Evolutionary conservation across 2,329 filamentous ascomycete species (phyloP).

Genomic region (Colletotrichum aenigma): DNA sequence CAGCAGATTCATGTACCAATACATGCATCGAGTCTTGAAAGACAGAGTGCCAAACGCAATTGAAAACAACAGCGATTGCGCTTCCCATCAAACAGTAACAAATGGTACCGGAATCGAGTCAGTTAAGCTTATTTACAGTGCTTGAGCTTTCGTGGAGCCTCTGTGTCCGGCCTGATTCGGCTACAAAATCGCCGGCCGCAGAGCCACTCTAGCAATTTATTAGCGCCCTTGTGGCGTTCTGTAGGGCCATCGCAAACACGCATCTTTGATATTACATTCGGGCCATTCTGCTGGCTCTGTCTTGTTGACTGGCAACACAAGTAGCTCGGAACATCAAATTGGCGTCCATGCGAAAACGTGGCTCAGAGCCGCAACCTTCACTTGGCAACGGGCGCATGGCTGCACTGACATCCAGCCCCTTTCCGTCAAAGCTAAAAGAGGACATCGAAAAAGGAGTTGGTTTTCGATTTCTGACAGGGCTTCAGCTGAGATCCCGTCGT

Average conservation of each 20-base stretch:
- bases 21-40: fast-evolving
- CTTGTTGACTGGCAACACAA: background rate
- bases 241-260: background rate
- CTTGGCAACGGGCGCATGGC: background rate
- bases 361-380: background rate
- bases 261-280: background rate
- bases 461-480: background rate
- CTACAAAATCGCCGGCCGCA: background rate
- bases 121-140: background rate
- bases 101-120: background rate
- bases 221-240: background rate
- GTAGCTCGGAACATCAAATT: background rate
- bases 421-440: background rate
- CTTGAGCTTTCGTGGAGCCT: background rate
- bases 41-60: background rate
- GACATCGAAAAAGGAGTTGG: background rate
- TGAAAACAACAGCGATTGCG: too few species aligned
- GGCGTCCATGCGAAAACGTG: background rate
- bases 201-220: background rate
- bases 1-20: background rate
- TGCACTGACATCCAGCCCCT: background rate
- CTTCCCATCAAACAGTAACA: background rate
- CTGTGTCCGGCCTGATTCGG: background rate
- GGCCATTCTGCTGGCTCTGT: background rate
- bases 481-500: background rate